Evolutionary conservation across 371 early-diverging fungal species (phyloP).

Genomic region (Mortierella sp.): DNA sequence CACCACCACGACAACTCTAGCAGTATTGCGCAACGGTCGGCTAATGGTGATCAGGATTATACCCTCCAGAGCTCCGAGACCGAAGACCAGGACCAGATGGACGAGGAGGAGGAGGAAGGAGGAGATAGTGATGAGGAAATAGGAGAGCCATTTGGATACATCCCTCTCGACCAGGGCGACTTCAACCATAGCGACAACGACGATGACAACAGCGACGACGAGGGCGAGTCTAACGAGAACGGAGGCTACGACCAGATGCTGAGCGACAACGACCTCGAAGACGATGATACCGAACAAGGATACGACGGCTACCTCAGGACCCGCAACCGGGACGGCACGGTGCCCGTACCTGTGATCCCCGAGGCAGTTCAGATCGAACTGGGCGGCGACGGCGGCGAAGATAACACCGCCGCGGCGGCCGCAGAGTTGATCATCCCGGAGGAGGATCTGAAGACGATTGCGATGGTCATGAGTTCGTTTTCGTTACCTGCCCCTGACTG

Average conservation of each 20-base stretch:
- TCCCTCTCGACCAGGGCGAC: conserved; percentile 40
- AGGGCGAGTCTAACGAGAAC: background rate
- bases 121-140: conserved; percentile 27
- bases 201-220: conserved; percentile 2
- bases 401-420: background rate
- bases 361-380: conserved; percentile 33
- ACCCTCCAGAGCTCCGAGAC: background rate
- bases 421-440: conserved; percentile 45
- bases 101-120: background rate
- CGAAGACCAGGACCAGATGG: background rate
- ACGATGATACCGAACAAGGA: conserved; percentile 32
- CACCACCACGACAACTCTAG: background rate
- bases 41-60: background rate
- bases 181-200: conserved; percentile 15
- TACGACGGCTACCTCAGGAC: conserved; percentile 43
- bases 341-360: conserved; percentile 45
- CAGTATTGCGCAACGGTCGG: background rate
- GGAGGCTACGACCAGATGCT: conserved; percentile 19
- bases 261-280: conserved; percentile 24
- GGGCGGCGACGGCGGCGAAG: background rate
- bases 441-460: conserved; percentile 47
- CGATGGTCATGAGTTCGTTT: conserved; percentile 46
- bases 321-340: conserved; percentile 15
- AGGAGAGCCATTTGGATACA: conserved; percentile 37
- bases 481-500: conserved; percentile 48